Evolutionary conservation across 331 rosid species (phyloP), one percentile per base, ranked within the genome.

Genomic region (Acacia concinna): DNA sequence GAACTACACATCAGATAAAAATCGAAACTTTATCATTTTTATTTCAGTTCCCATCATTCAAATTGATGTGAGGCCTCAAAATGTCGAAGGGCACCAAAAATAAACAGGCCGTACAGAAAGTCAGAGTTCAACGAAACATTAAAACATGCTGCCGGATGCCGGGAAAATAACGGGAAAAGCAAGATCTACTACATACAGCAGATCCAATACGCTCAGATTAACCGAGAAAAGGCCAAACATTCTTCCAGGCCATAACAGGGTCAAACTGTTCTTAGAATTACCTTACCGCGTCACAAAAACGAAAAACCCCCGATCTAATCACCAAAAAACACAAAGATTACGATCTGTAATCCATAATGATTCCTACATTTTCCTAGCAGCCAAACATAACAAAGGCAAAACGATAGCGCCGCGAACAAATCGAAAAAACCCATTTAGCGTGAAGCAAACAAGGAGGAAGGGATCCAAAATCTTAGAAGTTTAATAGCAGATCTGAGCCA

Each of bases 1-100:
- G 68, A 89, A 84, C 99, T 95, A 88, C 82, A 84, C 65, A 84
- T 78, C 78, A 73, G 37, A 74, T 28, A 60, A 78, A 75, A 56
- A 49, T 71, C 65, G 83, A 77, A 63, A 68, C 54, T 32, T 76
- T 17, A 30, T 65, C 49, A 63, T 70, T 65, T 70, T 35, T 30
- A 68, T 69, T 74, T 54, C 74, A 77, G n/a, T 6, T 44, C 65
- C 68, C 82, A 81, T 51, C 64, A 4, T 30, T 14, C 62, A 69
- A 75, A 77, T 76, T 37, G 49, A 76, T 12, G 18, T 7, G 63
- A 73, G 62, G 18, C 6, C 51, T 20, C 6, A 7, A 72, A 34
- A 18, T 54, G 77, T 28, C 21, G 23, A 60, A 43, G 43, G 3
- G 14, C 27, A 56, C 20, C 3, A 69, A 32, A 62, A 68, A 34